Base-by-base conservation (phyloP, 2,329 filamentous ascomycete genomes). In the Colletotrichum nymphaeae region DNA sequence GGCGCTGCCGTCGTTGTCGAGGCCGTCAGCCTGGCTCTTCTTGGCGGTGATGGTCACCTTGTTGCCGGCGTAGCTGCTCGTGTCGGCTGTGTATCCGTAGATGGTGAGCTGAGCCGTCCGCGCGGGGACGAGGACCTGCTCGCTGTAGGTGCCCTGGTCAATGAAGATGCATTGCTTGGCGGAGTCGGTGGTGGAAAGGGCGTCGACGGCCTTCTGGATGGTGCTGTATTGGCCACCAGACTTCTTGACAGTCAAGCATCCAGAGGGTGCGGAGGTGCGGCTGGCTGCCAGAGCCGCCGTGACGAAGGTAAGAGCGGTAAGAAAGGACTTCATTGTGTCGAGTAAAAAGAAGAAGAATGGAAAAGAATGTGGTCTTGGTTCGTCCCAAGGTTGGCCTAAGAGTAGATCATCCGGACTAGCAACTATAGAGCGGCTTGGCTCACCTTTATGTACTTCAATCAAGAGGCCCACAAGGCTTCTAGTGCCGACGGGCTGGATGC, bases 91-190 rank as follows among this genome's bases (percentile, higher is more conserved):
- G 77, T 88, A 88, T 22, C 92, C 91, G 81, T 82, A 84, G 72
- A 91, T 86, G 30, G 88, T 87, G 49, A 91, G 82, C n/a, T 85
- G 81, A 2, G 87, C 88, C 4, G 81, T 83, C 66, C 88, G 85
- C 0, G 80, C 78, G 6, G 85, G 79, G 24, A 92, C 84, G 71
- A 87, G 88, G 42, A 92, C 89, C 76, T 91, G 90, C 78, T 91
- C 89, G 26, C 81, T 82, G 83, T 91, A 92, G 22, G 87, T 91
- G 2, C 90, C 89, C 1, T 93, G 92, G 46, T 88, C 90, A 80
- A 93, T 88, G 82, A 93, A 93, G 81, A 93, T 90, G 77, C 87
- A 89, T 72, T 91, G 89, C 1, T 84, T 83, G 1, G 81, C 75
- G 1, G 86, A 85, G 7, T 85, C 84, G 1, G 84, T 83, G 0